Evolutionary conservation across 805 yeast species (phyloP).

Genomic region (Vanderwaltozyma polyspora): DNA sequence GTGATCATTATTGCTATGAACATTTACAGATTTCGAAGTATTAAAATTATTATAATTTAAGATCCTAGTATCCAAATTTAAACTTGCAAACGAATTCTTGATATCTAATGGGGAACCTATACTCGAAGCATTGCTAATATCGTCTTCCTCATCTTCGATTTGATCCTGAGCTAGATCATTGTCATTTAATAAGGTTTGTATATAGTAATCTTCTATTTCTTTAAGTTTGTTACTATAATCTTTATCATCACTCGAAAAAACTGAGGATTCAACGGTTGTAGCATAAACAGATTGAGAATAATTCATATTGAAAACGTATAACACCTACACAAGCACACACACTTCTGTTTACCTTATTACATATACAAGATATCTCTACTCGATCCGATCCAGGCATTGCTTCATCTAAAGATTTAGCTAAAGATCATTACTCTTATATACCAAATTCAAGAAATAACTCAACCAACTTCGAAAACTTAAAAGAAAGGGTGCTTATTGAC

Average conservation of each 20-base stretch:
- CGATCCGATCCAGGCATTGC: too few species aligned
- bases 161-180: slow-evolving; percentile 8
- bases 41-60: not conserved
- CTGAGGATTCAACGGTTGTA: slow-evolving; percentile 9
- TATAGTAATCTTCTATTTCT: slow-evolving; percentile 27
- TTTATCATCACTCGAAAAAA: slow-evolving; percentile 18
- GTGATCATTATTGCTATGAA: not conserved
- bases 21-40: not conserved
- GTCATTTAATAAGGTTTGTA: slow-evolving; percentile 22
- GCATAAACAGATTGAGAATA: too few species aligned
- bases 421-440: too few species aligned
- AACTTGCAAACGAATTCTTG: not conserved
- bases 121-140: slow-evolving; percentile 3
- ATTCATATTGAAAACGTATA: too few species aligned
- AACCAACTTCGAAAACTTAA: too few species aligned
- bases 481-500: too few species aligned
- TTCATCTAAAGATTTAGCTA: too few species aligned
- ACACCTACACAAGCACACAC: too few species aligned
- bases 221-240: slow-evolving; percentile 17
- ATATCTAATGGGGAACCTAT: not conserved
- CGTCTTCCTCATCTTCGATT: slow-evolving; percentile 1
- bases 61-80: too few species aligned
- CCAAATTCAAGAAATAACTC: too few species aligned
- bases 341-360: too few species aligned
- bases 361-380: too few species aligned